A percentile compares a stretch with the other conserved stretches of the same genome.
These are phyloP conservation scores for Taiozyma sp. DNA, from an alignment of 1,139 yeast genomes.

Conservation along the genomic window DNA sequence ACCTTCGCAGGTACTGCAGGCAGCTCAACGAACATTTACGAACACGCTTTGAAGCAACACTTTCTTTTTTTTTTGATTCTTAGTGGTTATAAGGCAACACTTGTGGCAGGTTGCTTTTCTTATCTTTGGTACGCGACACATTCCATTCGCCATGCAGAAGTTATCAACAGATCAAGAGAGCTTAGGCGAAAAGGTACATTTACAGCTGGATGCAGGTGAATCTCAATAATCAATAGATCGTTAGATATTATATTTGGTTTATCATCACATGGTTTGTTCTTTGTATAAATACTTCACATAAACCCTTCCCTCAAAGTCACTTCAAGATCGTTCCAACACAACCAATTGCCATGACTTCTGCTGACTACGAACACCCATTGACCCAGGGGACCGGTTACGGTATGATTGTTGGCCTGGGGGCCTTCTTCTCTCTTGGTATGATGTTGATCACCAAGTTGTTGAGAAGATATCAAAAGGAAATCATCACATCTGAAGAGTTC, in stretches of 20 bases:
- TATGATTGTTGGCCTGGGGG: constrained; percentile 83
- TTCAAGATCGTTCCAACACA: background rate
- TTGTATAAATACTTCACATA: background rate
- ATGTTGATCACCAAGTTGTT: constrained; percentile 64
- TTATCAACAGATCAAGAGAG: background rate
- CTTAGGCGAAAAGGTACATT: background rate
- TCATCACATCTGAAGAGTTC: constrained; percentile 85
- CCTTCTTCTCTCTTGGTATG: constrained; percentile 79
- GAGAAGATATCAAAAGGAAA: constrained; percentile 72
- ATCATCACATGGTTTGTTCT: background rate
- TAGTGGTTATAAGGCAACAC: no score
- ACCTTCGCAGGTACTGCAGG: no score
- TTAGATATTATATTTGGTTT: background rate
- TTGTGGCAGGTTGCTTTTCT: no score
- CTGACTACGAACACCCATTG: constrained; percentile 9
- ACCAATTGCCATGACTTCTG: background rate
- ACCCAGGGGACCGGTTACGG: constrained; percentile 72
- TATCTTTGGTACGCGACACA: no score
- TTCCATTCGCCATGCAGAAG: no score
- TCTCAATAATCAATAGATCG: background rate
- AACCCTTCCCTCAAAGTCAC: background rate
- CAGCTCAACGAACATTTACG: no score
- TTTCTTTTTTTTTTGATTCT: no score
- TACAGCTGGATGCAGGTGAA: background rate
- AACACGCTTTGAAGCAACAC: no score